Conservation (phyloP, 768 basidiomycete genomes). For the Pisolithus albus region DNA sequence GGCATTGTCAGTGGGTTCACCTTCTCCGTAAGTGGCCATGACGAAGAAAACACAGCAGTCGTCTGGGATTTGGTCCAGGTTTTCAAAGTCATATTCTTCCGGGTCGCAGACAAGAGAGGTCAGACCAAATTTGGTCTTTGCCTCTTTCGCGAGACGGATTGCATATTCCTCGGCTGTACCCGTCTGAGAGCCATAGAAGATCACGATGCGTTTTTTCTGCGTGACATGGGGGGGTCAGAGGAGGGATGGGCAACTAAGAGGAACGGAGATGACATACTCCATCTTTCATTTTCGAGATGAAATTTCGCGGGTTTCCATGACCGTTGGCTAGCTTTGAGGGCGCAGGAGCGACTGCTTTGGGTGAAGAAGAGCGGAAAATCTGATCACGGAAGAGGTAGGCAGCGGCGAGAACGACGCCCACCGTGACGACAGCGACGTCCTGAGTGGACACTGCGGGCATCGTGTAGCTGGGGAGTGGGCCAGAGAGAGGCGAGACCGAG, state of each 20-base stretch:
- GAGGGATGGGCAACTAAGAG: conserved; percentile 2
- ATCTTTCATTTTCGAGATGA: conserved; percentile 90
- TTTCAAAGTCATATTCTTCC: conserved; percentile 98
- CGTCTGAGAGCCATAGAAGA: conserved; percentile 98
- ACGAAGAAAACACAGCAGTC: conserved; percentile 90
- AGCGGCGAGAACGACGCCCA: conserved; percentile 71
- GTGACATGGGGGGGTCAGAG: conserved; percentile 4
- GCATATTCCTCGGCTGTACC: conserved; percentile 99
- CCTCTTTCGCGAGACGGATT: conserved; percentile 95
- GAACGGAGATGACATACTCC: conserved; percentile 51
- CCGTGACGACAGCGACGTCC: conserved; percentile 62
- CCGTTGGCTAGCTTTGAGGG: conserved; percentile 49
- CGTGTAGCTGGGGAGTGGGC: conserved; percentile 11
- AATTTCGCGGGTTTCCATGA: conserved; percentile 86
- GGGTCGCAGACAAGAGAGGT: conserved; percentile 96
- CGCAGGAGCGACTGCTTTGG: conserved; percentile 45
- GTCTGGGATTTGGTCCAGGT: conserved; percentile 84
- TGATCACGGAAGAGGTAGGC: conserved; percentile 81
- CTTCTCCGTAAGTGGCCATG: conserved; percentile 98
- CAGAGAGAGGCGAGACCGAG: neutral
- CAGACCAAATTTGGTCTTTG: conserved; percentile 91
- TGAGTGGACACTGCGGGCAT: conserved; percentile 63
- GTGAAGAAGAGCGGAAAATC: conserved; percentile 61
- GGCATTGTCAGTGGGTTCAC: conserved; percentile 97
- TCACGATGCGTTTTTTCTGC: conserved; percentile 93